Conservation (phyloP, 805 yeast species). For the Osmozyma mogii region DNA sequence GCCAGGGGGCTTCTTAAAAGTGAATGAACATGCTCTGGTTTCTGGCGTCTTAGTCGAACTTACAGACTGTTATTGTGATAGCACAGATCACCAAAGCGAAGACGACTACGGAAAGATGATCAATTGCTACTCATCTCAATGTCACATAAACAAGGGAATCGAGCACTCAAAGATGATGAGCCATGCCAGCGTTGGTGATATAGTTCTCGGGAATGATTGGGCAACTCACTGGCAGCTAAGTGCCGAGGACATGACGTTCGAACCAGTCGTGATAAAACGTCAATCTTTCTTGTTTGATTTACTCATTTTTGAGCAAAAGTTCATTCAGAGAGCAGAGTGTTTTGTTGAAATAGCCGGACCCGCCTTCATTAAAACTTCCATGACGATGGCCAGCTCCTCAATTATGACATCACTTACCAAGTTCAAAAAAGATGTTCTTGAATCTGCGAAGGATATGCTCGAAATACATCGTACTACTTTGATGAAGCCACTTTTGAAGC, state of each 20-base stretch:
- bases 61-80: conserved; percentile 38
- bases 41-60: conserved; percentile 39
- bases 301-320: conserved; percentile 61
- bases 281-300: conserved; percentile 75
- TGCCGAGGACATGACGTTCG: conserved; percentile 43
- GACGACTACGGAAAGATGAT: not conserved
- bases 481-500: conserved; percentile 48
- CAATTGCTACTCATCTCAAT: conserved; percentile 26
- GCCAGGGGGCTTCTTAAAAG: not conserved
- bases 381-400: conserved; percentile 12
- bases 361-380: conserved; percentile 26
- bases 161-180: conserved; percentile 12
- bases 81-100: conserved; percentile 7
- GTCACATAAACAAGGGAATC: conserved; percentile 19
- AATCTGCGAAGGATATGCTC: conserved; percentile 48
- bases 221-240: conserved; percentile 58
- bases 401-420: conserved; percentile 25
- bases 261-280: conserved; percentile 45
- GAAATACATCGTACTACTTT: conserved; percentile 46
- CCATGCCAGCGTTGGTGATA: conserved; percentile 14
- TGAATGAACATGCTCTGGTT: conserved; percentile 14
- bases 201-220: conserved; percentile 45
- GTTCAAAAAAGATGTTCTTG: conserved; percentile 53
- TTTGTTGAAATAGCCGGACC: conserved; percentile 46
- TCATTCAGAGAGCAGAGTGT: conserved; percentile 57